phyloP scores from a whole-genome alignment of 2,329 filamentous ascomycete genomes.

The Venturia carpophila region DNA sequence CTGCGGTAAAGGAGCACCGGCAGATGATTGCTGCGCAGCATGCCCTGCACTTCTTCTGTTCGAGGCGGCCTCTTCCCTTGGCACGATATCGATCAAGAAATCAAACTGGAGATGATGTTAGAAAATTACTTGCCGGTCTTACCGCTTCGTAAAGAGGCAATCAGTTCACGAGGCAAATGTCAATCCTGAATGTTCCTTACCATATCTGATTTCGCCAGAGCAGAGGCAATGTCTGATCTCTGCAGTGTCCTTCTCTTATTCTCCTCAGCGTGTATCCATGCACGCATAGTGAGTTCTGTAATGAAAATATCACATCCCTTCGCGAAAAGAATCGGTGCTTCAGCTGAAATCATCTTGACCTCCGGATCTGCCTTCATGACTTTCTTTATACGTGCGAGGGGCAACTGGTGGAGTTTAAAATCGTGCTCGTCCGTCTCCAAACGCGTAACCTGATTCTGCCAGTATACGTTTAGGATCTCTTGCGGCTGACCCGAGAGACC shows the following conservation, averaged over 20 bases:
- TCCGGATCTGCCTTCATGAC: slow-evolving; percentile 99
- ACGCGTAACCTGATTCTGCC: slow-evolving; percentile 96
- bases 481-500: slow-evolving; percentile 87
- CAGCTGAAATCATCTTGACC: slow-evolving; percentile 99
- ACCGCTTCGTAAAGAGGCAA: no score
- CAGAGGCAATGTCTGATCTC: slow-evolving; percentile 91
- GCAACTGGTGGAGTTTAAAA: slow-evolving; percentile 96
- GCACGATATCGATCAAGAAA: slow-evolving; percentile 97
- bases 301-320: slow-evolving; percentile 99
- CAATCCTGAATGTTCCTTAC: neutral
- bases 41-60: slow-evolving; percentile 51
- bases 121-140: neutral
- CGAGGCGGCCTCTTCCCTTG: slow-evolving; percentile 84
- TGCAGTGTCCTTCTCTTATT: slow-evolving; percentile 96
- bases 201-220: slow-evolving; percentile 96
- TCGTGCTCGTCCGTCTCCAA: slow-evolving; percentile 93
- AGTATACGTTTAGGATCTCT: slow-evolving; percentile 96
- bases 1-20: slow-evolving; percentile 35
- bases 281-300: slow-evolving; percentile 96
- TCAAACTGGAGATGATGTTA: slow-evolving; percentile 52
- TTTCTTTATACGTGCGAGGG: slow-evolving; percentile 97
- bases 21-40: slow-evolving; percentile 25
- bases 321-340: slow-evolving; percentile 94
- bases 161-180: neutral
- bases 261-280: slow-evolving; percentile 98